Evolutionary conservation across 2,329 filamentous ascomycete species (phyloP), one percentile per base, ranked within the genome.

Genomic region (Piedraia hortae): DNA sequence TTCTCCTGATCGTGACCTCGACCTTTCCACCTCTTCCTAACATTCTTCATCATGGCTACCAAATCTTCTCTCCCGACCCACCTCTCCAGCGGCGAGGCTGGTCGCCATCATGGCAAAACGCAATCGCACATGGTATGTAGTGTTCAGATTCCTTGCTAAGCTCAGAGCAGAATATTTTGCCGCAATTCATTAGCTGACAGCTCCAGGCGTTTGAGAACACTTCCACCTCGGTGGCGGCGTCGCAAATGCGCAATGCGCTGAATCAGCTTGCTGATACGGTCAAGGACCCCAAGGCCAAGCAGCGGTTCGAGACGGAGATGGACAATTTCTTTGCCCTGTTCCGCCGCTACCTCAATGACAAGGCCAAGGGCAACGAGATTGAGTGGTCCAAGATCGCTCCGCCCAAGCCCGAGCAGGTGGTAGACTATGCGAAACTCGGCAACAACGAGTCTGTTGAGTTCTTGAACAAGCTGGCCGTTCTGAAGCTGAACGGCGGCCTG

Each of bases 271-370:
- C 74, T 38, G 85, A 97, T 54, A 73, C 70, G 6, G 80, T 91
- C 45, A 62, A 67, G 41, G 78, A 93, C 45, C 59, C 71, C 25
- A 55, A 46, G 14, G 57, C 63, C 45, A 66, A 63, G 56, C 82
- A 36, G 74, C 66, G 88, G 34, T 93, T 93, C 50, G 82, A 93
- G 56, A 88, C 80, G 4, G 82, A 97, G 55, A 93, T 91, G 80
- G 85, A 97, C 64, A 97, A 97, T 67, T 97, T 97, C 62, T 97
- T 97, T 46, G 71, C 78, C 29, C 71, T 97, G 30, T 97, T 97
- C 70, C 73, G 85, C 45, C 68, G 85, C 53, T 97, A 91, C 53
- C 59, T 97, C 32, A 91, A 91, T 47, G 85, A 93, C 57, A 90
- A 91, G 61, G 82, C 85, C 44, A 93, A 93, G 66, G 80, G 82